These are phyloP conservation scores for Trichosporon inkin DNA, from an alignment of 1,284 basidiomycete species.

Conservation along the genomic window DNA sequence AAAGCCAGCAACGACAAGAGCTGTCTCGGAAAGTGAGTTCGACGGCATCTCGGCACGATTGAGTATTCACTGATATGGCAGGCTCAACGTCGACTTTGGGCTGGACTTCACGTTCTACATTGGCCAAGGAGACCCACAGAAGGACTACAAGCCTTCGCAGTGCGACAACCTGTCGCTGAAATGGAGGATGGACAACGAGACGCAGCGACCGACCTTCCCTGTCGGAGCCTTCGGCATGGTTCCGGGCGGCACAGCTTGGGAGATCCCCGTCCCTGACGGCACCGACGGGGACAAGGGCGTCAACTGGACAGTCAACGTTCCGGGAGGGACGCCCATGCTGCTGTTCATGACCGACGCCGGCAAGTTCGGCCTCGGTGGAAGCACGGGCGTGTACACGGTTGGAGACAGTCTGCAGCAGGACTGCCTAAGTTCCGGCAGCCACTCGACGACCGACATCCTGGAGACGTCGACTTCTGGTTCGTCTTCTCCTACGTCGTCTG, in stretches of 20 bases:
- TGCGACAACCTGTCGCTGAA: slow-evolving; percentile 32
- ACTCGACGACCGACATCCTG: slow-evolving; percentile 9
- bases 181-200: slow-evolving; percentile 32
- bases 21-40: slow-evolving; percentile 31
- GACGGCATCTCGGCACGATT: not conserved
- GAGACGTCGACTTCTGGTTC: not conserved
- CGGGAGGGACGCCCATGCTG: slow-evolving; percentile 33
- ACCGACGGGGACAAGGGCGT: not conserved
- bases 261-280: slow-evolving; percentile 31
- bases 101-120: slow-evolving; percentile 41
- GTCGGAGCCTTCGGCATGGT: slow-evolving; percentile 39
- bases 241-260: slow-evolving; percentile 37
- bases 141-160: slow-evolving; percentile 24
- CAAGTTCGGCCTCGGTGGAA: slow-evolving; percentile 38
- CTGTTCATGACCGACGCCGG: slow-evolving; percentile 43
- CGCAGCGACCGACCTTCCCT: slow-evolving; percentile 22
- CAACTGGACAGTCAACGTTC: slow-evolving; percentile 41
- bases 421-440: slow-evolving; percentile 33
- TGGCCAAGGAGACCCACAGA: slow-evolving; percentile 20
- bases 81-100: slow-evolving; percentile 17
- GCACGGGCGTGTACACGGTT: slow-evolving; percentile 31
- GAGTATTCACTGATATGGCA: slow-evolving; percentile 10
- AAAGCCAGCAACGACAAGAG: slow-evolving; percentile 24
- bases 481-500: not conserved
- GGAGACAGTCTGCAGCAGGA: slow-evolving; percentile 19